These are phyloP conservation scores for Deuterostichococcus epilithicus DNA, from an alignment of 139 green algal genomes.

Conservation along the genomic window DNA sequence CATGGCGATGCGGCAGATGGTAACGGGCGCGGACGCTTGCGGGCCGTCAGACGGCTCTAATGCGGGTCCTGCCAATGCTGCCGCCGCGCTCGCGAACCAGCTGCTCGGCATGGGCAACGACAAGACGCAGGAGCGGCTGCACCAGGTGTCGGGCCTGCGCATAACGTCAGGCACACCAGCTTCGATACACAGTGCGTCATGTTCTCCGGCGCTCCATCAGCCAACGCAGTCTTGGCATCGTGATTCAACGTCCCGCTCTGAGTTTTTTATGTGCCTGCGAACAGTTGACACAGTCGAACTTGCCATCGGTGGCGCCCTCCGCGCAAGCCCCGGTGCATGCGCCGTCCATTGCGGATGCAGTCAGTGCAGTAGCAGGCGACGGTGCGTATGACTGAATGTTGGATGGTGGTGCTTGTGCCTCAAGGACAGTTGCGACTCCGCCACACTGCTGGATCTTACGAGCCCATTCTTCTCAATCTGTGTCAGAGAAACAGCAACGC, in stretches of 20 bases:
- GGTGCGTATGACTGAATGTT: not conserved
- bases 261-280: not conserved
- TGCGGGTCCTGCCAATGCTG: slow-evolving; percentile 68
- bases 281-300: slow-evolving; percentile 21
- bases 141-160: slow-evolving; percentile 36
- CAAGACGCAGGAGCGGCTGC: slow-evolving; percentile 70
- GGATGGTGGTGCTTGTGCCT: not conserved
- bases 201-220: not conserved
- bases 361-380: not conserved
- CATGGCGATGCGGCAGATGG: slow-evolving; percentile 60
- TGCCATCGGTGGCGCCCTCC: not conserved
- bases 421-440: not conserved
- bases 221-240: not conserved
- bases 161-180: not conserved
- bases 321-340: not conserved
- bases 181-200: not conserved
- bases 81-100: slow-evolving; percentile 67
- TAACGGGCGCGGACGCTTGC: slow-evolving; percentile 77
- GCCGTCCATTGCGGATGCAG: not conserved
- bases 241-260: not conserved
- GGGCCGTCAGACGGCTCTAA: slow-evolving; percentile 50
- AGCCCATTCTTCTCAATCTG: no score
- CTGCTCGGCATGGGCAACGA: slow-evolving; percentile 57
- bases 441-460: not conserved
- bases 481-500: not conserved